Percentiles rank a stretch among this genome's conserved stretches.
Evolutionary conservation across 106 monocot species (phyloP).

Genomic region (Gastrodia elata): DNA sequence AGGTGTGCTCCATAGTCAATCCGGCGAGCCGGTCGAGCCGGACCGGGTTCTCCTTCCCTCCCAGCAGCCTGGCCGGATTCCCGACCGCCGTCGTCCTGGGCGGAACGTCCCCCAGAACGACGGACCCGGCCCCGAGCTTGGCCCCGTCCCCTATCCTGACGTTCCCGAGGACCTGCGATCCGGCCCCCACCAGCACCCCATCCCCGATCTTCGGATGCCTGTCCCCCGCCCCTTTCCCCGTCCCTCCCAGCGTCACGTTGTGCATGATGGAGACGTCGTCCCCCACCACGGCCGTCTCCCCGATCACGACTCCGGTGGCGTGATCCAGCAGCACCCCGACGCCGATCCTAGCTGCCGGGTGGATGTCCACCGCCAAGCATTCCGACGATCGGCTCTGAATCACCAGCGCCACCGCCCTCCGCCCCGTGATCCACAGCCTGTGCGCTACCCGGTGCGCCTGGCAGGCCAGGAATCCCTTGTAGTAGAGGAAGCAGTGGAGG

Average conservation of each 20-base stretch:
- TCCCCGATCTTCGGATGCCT: slow-evolving; percentile 65
- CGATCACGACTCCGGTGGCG: slow-evolving; percentile 55
- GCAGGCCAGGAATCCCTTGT: slow-evolving; percentile 51
- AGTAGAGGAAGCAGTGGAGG: slow-evolving; percentile 46
- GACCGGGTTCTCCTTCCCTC: slow-evolving; percentile 38
- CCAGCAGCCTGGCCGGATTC: slow-evolving; percentile 41
- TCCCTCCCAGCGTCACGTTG: slow-evolving; percentile 61
- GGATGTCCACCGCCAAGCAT: slow-evolving; percentile 54
- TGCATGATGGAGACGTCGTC: slow-evolving; percentile 51
- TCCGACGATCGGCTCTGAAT: slow-evolving; percentile 41
- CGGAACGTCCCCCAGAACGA: slow-evolving; percentile 57
- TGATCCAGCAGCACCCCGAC: slow-evolving; percentile 48
- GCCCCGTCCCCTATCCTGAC: slow-evolving; percentile 42
- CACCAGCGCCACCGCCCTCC: slow-evolving; percentile 26
- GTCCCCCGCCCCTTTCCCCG: slow-evolving; percentile 50
- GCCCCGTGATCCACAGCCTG: slow-evolving; percentile 24
- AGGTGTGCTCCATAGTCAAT: slow-evolving; percentile 51
- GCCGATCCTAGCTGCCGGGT: slow-evolving; percentile 48
- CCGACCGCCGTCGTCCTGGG: slow-evolving; percentile 56
- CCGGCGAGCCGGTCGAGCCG: slow-evolving; percentile 24
- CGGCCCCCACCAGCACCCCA: slow-evolving; percentile 57
- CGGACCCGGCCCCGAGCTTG: slow-evolving; percentile 62
- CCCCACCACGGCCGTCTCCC: slow-evolving; percentile 64
- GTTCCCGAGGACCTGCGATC: slow-evolving; percentile 49
- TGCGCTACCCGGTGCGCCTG: slow-evolving; percentile 50